Base-by-base conservation (phyloP, 441 rosid genomes). In the Adansonia grandidieri region DNA sequence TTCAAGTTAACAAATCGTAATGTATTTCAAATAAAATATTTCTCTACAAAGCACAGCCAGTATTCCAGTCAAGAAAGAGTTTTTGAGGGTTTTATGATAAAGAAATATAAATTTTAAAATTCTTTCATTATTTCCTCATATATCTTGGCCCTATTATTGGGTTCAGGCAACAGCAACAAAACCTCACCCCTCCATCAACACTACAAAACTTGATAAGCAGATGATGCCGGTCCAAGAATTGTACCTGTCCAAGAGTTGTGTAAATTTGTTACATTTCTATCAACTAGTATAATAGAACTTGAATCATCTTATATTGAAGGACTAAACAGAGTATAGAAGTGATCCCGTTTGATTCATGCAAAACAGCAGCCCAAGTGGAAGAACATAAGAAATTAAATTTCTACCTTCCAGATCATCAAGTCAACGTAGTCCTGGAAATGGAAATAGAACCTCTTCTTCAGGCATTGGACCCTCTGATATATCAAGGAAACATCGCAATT, bases 141-240 rank as follows among this genome's bases (percentile, higher is more conserved):
- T 28, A 47, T 50, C 7, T 28, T 20, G 24, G 58, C 37, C 42
- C 50, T 20, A 61, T 24, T 40, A 42, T 61, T 75, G 15, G 40
- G 57, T 28, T 28, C 45, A 77, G 17, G 70, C 45, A 57, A 70
- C 71, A 58, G 22, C 67, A 42, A 67, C 63, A 79, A 74, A 64
- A 82, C 48, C 99, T 89, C 82, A 96, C 98, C 90, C 89, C 97
- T 83, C 92, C 99, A 84, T 96, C 99, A 79, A 91, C 95, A 67
- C 97, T 91, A 67, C 98, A 97, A 82, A 96, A 90, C 89, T 94
- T 96, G 79, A 96, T 88, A 65, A 96, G 89, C 85, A 96, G 83
- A 85, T 96, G 98, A 67, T 91, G 97, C 50, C 97, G 93, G 84
- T 96, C 99, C 93, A 96, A 87, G 85, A 96, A 94, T 83, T 96